A percentile compares a stretch with the other conserved stretches of the same genome.
phyloP scores from a whole-genome alignment of 768 basidiomycete genomes.

The Psilocybe cyanescens region DNA sequence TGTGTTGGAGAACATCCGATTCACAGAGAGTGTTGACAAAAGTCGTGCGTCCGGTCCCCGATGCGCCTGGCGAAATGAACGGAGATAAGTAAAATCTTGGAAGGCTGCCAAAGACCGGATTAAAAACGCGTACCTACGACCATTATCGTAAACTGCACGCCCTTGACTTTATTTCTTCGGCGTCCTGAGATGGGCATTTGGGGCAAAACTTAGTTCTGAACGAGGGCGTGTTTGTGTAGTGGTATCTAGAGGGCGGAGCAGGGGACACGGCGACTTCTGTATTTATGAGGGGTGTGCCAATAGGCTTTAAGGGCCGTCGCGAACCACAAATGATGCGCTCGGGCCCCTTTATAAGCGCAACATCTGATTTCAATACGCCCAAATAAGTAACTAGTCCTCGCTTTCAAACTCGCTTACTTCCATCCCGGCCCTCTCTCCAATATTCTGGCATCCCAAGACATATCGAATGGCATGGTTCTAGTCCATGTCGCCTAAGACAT shows the following conservation, averaged over 20 bases:
- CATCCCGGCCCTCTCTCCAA: background rate
- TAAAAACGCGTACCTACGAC: constrained; percentile 71
- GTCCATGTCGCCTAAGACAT: background rate
- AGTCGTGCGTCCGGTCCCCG: constrained; percentile 86
- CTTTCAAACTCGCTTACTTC: background rate
- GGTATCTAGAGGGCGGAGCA: constrained; percentile 10
- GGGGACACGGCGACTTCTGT: background rate
- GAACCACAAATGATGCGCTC: constrained; percentile 26
- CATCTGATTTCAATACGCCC: constrained; percentile 18
- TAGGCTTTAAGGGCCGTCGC: constrained; percentile 21
- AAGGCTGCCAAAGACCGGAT: background rate
- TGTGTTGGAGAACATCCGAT: constrained; percentile 73
- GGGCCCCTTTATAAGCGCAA: constrained; percentile 19
- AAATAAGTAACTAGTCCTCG: constrained; percentile 7
- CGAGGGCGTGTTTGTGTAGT: constrained; percentile 6
- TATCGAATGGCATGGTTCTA: background rate
- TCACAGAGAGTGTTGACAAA: constrained; percentile 94
- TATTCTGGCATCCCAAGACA: background rate
- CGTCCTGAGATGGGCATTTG: constrained; percentile 52
- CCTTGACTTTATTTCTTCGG: constrained; percentile 84
- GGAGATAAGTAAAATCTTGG: constrained; percentile 8
- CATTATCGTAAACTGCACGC: constrained; percentile 88
- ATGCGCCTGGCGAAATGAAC: constrained; percentile 60
- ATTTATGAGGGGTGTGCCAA: constrained; percentile 17
- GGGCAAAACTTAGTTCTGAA: background rate